Conservation (phyloP, 352 stramenopile species). For the Globisporangium megalacanthum region DNA sequence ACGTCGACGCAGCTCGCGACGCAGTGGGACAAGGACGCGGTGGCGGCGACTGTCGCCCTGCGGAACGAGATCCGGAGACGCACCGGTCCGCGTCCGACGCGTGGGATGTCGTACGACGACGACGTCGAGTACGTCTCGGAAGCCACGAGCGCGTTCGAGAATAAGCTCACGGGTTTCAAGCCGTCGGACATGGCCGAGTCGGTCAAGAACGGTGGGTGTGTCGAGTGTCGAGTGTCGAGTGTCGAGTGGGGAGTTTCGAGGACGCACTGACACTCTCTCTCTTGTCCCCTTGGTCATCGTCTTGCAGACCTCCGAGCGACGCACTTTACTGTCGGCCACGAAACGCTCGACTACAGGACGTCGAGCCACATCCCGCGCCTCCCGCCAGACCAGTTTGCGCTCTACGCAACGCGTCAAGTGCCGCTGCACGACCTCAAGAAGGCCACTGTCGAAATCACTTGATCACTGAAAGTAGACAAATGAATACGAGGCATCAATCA, state of each 20-base stretch:
- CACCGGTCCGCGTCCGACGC: conserved; percentile 44
- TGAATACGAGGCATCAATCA: background rate
- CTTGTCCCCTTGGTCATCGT: background rate
- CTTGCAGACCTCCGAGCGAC: conserved; percentile 61
- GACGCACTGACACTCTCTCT: background rate
- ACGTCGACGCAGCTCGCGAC: conserved; percentile 69
- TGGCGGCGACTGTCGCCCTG: conserved; percentile 48
- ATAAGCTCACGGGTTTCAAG: conserved; percentile 70
- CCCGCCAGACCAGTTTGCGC: conserved; percentile 48
- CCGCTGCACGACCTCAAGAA: conserved; percentile 64
- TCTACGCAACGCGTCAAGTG: conserved; percentile 35
- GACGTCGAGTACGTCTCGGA: conserved; percentile 77
- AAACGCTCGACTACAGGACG: conserved; percentile 61
- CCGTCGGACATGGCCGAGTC: conserved; percentile 66
- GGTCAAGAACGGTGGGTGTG: conserved; percentile 63
- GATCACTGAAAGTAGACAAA: background rate
- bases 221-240: background rate
- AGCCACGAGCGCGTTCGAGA: conserved; percentile 60
- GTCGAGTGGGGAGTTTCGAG: background rate
- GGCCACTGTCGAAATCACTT: conserved; percentile 64
- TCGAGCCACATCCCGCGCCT: conserved; percentile 60
- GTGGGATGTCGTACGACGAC: conserved; percentile 72
- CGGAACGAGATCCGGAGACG: conserved; percentile 63
- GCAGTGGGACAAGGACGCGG: conserved; percentile 52
- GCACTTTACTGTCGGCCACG: conserved; percentile 66